Percentiles rank a stretch among this genome's conserved stretches.
These are phyloP conservation scores for Hanseniaspora valbyensis DNA, from an alignment of 805 yeast genomes.

Conservation along the genomic window DNA sequence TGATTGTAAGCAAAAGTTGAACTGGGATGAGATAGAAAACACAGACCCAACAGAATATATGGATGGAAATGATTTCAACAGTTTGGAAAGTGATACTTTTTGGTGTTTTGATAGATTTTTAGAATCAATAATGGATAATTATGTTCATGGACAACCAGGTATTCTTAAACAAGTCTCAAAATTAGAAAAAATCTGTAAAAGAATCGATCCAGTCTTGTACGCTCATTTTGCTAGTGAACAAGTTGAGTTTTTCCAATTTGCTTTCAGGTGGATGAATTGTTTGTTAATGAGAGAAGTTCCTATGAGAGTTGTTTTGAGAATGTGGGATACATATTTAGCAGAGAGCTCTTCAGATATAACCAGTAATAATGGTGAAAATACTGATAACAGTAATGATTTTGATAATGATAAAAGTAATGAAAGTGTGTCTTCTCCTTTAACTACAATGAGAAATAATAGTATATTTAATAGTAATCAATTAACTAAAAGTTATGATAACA, in stretches of 20 bases:
- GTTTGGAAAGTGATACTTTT: conserved; percentile 88
- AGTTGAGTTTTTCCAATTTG: conserved; percentile 88
- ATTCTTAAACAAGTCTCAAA: conserved; percentile 82
- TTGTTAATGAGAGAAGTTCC: conserved; percentile 85
- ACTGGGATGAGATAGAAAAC: conserved; percentile 28
- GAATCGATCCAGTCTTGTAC: conserved; percentile 66
- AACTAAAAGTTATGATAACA: background rate
- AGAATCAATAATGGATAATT: conserved; percentile 93
- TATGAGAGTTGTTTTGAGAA: conserved; percentile 66
- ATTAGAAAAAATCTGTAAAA: conserved; percentile 59
- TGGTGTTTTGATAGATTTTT: conserved; percentile 89
- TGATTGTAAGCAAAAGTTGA: conserved; percentile 38
- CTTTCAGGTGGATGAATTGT: conserved; percentile 99
- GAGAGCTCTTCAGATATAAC: conserved; percentile 42
- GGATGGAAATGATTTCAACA: conserved; percentile 48
- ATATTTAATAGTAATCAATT: background rate
- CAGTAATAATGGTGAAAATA: background rate
- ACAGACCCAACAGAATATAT: conserved; percentile 43
- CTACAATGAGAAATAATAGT: background rate
- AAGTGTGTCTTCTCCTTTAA: background rate
- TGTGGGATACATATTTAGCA: conserved; percentile 94
- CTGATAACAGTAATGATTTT: background rate
- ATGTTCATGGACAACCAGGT: conserved; percentile 97
- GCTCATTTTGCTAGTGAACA: conserved; percentile 69
- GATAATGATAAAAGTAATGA: background rate